phyloP scores from a whole-genome alignment of 1,284 basidiomycete species.

The Pisolithus thermaeus region DNA sequence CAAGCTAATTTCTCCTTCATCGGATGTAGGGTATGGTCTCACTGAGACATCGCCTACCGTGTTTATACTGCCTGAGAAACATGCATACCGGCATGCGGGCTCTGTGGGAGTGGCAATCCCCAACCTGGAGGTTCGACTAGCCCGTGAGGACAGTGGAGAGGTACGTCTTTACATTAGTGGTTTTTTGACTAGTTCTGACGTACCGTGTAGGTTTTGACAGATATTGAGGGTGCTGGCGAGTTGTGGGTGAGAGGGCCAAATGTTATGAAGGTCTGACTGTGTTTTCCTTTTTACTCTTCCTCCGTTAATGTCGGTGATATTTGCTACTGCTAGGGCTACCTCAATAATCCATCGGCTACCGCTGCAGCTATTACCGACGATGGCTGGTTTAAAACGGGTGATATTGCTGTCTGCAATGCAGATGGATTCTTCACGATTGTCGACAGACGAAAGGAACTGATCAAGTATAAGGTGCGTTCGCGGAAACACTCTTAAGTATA shows the following conservation, averaged over 20 bases:
- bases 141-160: conserved; percentile 52
- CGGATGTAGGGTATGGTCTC: conserved; percentile 59
- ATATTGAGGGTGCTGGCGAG: conserved; percentile 50
- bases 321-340: too few species aligned
- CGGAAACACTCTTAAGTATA: not conserved
- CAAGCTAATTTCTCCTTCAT: not conserved
- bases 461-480: conserved; percentile 68
- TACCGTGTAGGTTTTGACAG: conserved; percentile 19
- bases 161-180: conserved; percentile 15
- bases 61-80: conserved; percentile 38
- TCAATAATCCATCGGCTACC: conserved; percentile 66
- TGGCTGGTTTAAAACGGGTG: conserved; percentile 83
- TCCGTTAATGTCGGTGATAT: too few species aligned
- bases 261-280: conserved; percentile 62
- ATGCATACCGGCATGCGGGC: conserved; percentile 46
- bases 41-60: conserved; percentile 73
- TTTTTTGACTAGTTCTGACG: not conserved
- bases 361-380: conserved; percentile 60
- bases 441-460: conserved; percentile 74
- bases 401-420: conserved; percentile 56
- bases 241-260: conserved; percentile 75
- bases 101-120: conserved; percentile 71
- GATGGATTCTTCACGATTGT: conserved; percentile 66
- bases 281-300: not conserved
- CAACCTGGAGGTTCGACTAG: conserved; percentile 73